These are phyloP conservation scores for Dujonia santamariae DNA, from an alignment of 1,139 yeast genomes.

Conservation along the genomic window DNA sequence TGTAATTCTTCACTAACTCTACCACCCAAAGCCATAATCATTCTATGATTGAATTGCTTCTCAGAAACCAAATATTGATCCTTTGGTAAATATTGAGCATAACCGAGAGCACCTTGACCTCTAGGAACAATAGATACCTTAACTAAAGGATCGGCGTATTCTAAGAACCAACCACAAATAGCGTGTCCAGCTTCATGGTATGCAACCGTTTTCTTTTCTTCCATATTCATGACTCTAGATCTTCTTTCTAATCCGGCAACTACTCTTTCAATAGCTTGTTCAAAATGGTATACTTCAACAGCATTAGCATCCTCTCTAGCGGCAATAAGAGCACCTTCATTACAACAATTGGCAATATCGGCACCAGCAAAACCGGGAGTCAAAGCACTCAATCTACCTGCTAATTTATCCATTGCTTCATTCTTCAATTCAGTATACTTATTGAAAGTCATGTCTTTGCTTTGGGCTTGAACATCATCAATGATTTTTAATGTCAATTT, in stretches of 20 bases:
- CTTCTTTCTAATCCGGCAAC: conserved; percentile 79
- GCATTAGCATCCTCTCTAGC: conserved; percentile 61
- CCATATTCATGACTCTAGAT: conserved; percentile 62
- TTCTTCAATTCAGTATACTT: conserved; percentile 49
- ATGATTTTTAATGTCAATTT: conserved; percentile 46
- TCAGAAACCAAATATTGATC: conserved; percentile 67
- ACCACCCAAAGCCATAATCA: conserved; percentile 82
- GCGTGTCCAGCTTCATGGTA: conserved; percentile 87
- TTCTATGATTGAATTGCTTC: conserved; percentile 65
- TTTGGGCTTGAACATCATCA: conserved; percentile 39
- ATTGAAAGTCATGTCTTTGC: conserved; percentile 39
- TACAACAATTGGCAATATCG: conserved; percentile 79
- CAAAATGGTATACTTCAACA: conserved; percentile 64
- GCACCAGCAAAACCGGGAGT: conserved; percentile 89
- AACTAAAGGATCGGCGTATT: conserved; percentile 71
- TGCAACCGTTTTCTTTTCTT: conserved; percentile 73
- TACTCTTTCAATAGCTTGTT: conserved; percentile 78
- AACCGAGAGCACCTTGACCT: conserved; percentile 82
- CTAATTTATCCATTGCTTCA: conserved; percentile 54
- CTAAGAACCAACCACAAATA: conserved; percentile 72
- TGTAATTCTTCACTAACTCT: conserved; percentile 77
- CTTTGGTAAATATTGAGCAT: conserved; percentile 79
- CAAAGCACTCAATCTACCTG: conserved; percentile 71
- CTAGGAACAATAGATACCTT: conserved; percentile 82
- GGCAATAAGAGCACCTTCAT: conserved; percentile 80